Evolutionary conservation across 1,139 yeast genomes (phyloP).

Genomic region (Casaregolazyma suthepensis): DNA sequence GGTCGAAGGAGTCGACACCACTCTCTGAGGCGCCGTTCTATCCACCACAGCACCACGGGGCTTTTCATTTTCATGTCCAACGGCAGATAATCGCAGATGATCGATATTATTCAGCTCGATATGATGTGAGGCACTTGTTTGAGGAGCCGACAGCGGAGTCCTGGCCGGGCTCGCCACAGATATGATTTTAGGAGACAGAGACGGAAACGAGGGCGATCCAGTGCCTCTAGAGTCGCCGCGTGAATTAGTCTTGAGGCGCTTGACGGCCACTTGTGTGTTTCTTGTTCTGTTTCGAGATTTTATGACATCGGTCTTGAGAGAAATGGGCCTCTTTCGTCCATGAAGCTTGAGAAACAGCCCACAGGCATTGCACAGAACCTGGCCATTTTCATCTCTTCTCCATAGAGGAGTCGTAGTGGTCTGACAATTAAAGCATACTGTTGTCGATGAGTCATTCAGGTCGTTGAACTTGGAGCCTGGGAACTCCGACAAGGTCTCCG

Average conservation of each 20-base stretch:
- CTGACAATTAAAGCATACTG: constrained; percentile 82
- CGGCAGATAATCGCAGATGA: constrained; percentile 15
- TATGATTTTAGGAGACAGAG: constrained; percentile 20
- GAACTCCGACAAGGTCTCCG: not conserved
- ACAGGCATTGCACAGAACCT: constrained; percentile 89
- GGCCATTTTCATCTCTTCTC: constrained; percentile 92
- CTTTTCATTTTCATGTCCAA: constrained; percentile 1
- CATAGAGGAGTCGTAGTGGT: constrained; percentile 91
- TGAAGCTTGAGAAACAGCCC: constrained; percentile 84
- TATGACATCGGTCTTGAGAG: constrained; percentile 84
- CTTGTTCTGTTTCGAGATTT: constrained; percentile 68
- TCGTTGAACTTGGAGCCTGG: not conserved
- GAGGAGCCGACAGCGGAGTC: constrained; percentile 12
- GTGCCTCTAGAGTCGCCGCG: constrained; percentile 8
- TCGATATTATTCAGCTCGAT: constrained; percentile 17
- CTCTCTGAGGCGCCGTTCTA: constrained; percentile 8
- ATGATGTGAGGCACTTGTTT: constrained; percentile 10
- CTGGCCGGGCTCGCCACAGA: constrained; percentile 19
- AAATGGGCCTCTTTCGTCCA: constrained; percentile 86
- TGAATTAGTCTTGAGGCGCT: constrained; percentile 15
- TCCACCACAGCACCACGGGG: not conserved
- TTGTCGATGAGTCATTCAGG: constrained; percentile 2
- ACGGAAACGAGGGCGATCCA: constrained; percentile 20
- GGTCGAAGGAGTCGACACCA: constrained; percentile 16
- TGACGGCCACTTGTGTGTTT: constrained; percentile 17